phyloP scores from a whole-genome alignment of 805 yeast genomes.

The Dipodascus albidus region DNA sequence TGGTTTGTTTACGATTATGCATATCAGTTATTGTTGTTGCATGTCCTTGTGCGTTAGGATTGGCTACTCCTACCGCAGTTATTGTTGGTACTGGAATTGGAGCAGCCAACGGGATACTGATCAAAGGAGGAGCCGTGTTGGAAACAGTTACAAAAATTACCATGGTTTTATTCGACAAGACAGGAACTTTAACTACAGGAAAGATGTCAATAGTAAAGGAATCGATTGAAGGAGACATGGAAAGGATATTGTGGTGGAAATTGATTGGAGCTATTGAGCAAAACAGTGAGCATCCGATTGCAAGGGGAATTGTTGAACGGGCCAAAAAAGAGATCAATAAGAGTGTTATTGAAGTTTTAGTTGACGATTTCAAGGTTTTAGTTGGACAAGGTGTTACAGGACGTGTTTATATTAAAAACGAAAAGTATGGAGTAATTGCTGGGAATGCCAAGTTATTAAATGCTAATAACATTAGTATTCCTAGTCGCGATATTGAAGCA shows the following conservation, averaged over 20 bases:
- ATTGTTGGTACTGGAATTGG: slow-evolving; percentile 99
- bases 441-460: slow-evolving; percentile 22
- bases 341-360: slow-evolving; percentile 6
- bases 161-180: slow-evolving; percentile 78
- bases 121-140: slow-evolving; percentile 86
- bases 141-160: slow-evolving; percentile 59
- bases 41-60: slow-evolving; percentile 95
- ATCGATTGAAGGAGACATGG: neutral
- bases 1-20: slow-evolving; percentile 63
- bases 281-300: slow-evolving; percentile 82
- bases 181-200: slow-evolving; percentile 91
- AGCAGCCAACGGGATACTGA: slow-evolving; percentile 76
- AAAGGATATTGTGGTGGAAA: slow-evolving; percentile 34
- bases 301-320: slow-evolving; percentile 47
- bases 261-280: slow-evolving; percentile 49
- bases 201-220: slow-evolving; percentile 40
- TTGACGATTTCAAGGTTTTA: slow-evolving; percentile 17
- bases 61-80: slow-evolving; percentile 97
- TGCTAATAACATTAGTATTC: neutral
- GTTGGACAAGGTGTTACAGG: slow-evolving; percentile 27
- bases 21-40: slow-evolving; percentile 94
- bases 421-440: slow-evolving; percentile 40
- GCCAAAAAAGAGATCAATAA: slow-evolving; percentile 16
- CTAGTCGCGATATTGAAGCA: neutral
- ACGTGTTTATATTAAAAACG: slow-evolving; percentile 6